Base-by-base conservation (phyloP, 1,284 basidiomycete genomes). In the Sanguinoderma infundibulare region DNA sequence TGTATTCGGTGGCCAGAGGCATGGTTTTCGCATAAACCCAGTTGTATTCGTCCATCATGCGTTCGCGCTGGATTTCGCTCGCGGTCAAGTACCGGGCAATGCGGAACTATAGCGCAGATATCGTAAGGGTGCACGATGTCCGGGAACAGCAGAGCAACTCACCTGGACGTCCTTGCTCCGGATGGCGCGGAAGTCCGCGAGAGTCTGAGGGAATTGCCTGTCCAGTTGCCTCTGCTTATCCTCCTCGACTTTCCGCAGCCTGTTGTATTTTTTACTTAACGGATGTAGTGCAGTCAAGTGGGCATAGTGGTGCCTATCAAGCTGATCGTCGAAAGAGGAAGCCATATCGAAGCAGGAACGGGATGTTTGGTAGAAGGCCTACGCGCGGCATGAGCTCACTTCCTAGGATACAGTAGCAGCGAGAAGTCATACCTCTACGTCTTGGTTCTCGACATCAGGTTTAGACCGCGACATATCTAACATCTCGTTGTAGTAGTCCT, bases 1-100 rank as follows among this genome's bases (percentile, higher is more conserved):
- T 70, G 67, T 76, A 83, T 6, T 74, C 70, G 0, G 77, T 67
- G 40, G 74, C 70, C 59, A 87, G 73, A 8, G 79, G 77, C 22
- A 74, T 67, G 26, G 79, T 79, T 61, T 81, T 78, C 59, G 77
- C 75, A 76, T 76, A 85, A 0, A 77, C 77, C 88, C 87, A 90
- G 0, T 73, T 73, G 69, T 78, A 85, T 55, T 84, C 77, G 15
- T 61, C 69, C 69, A 83, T 68, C 78, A 84, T 83, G 64, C 70
- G 78, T 53, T 87, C 86, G 67, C 79, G 78, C 47, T 74, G 73
- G 14, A 59, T 53, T 9, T 60, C 60, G 44, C 82, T 74, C 1
- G 75, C 67, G 10, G 73, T 68, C 46, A 90, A 72, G 66, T 86
- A 89, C 55, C 74, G 75, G 9, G 85, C 86, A 7, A 83, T 75